Base-by-base conservation (phyloP, 345 rosid species). In the Syzygium aromaticum region DNA sequence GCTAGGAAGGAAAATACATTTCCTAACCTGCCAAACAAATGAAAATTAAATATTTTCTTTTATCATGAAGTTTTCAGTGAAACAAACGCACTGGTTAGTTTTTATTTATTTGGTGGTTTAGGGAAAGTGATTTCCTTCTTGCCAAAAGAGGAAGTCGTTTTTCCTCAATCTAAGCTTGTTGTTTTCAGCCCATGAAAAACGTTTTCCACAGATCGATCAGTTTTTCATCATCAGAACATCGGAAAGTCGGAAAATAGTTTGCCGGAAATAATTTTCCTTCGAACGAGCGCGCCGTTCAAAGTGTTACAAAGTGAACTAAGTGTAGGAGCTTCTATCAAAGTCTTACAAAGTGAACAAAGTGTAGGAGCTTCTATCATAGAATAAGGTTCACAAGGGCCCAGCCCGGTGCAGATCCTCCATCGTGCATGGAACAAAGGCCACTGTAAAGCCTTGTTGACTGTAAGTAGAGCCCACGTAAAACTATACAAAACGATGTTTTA, bases 41-140 rank as follows among this genome's bases (percentile, higher is more conserved):
- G 46, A 43, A 43, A 43, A 43, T 43, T 43, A 43, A 43, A 43
- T 6, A 43, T 43, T 43, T 43, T 43, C 46, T 7, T 3, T 33
- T 33, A 33, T 33, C 38, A 33, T 33, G 38, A 43, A 43, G 46
- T 43, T 43, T 43, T 43, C 46, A 43, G 46, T 43, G 7, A 43
- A 43, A 6, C 5, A 43, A 43, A 43, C 46, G 46, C 7, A 43
- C 7, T 1, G 1, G 1, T 43, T 6, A 43, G 46, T 0, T 57
- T 57, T 57, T 28, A 57, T 57, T 23, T 57, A 13, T 57, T 23
- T 57, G 14, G 23, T 57, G n/a, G 11, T 57, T 23, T 23, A 57
- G 2, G 0, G 11, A 56, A 23, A 57, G 63, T 23, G 63, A 57
- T 0, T 0, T 57, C 0, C 0, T 57, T 23, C 63, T 0, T 10